phyloP scores from a whole-genome alignment of 805 yeast genomes.

The Barnettozyma sp. region DNA sequence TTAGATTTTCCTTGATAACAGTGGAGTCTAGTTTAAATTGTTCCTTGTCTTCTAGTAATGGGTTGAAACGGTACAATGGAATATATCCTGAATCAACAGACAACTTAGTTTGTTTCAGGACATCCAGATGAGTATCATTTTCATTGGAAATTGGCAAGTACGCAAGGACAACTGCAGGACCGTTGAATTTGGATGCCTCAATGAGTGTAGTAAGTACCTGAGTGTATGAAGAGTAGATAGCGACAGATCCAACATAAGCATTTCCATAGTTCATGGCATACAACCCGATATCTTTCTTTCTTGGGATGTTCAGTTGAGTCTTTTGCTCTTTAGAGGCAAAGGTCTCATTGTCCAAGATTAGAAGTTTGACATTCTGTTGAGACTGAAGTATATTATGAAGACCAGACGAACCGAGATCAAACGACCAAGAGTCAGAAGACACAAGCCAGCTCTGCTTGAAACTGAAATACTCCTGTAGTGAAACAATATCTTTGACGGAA shows the following conservation, averaged over 20 bases:
- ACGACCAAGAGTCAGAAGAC: slow-evolving; percentile 95
- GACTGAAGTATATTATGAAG: slow-evolving; percentile 77
- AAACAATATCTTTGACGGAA: slow-evolving; percentile 40
- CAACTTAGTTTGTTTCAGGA: slow-evolving; percentile 77
- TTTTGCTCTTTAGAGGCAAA: slow-evolving; percentile 31
- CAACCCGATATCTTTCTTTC: slow-evolving; percentile 88
- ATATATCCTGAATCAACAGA: slow-evolving; percentile 95
- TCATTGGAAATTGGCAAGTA: slow-evolving; percentile 73
- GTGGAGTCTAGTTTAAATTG: slow-evolving; percentile 80
- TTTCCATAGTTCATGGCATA: slow-evolving; percentile 92
- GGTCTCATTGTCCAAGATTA: slow-evolving; percentile 84
- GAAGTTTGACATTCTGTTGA: slow-evolving; percentile 71
- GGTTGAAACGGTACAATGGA: slow-evolving; percentile 89
- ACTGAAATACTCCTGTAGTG: slow-evolving; percentile 38
- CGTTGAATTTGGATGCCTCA: slow-evolving; percentile 84
- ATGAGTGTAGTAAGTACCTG: slow-evolving; percentile 82
- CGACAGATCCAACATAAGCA: slow-evolving; percentile 89
- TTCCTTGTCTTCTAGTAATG: slow-evolving; percentile 45
- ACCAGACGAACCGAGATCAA: slow-evolving; percentile 87
- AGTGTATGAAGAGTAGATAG: slow-evolving; percentile 88
- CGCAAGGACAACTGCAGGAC: slow-evolving; percentile 89
- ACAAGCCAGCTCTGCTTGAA: slow-evolving; percentile 68
- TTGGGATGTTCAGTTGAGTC: slow-evolving; percentile 33
- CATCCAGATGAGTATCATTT: slow-evolving; percentile 58
- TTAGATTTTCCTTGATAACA: slow-evolving; percentile 65